These are phyloP conservation scores for Tuber melanosporum DNA, from an alignment of 495 filamentous ascomycete genomes.

Conservation along the genomic window DNA sequence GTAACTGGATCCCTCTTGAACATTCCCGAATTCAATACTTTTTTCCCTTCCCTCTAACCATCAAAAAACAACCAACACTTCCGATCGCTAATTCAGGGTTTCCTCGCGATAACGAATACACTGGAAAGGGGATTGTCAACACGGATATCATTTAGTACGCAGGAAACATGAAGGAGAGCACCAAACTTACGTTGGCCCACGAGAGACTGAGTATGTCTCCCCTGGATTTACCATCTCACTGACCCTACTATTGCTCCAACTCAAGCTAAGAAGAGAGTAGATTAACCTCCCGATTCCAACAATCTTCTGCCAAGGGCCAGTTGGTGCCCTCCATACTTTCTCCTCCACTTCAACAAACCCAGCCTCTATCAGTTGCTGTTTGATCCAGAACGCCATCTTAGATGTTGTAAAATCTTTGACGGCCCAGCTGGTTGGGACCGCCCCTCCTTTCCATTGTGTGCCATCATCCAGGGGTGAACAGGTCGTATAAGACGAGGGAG, in stretches of 20 bases:
- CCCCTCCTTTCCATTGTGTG: conserved; percentile 25
- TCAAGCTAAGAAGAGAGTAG: conserved; percentile 32
- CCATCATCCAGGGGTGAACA: conserved; percentile 20
- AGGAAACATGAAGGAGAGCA: neutral
- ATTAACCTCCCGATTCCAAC: conserved; percentile 36
- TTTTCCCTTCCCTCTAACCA: neutral
- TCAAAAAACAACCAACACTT: neutral
- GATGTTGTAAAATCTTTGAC: conserved; percentile 23
- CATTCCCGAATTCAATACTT: conserved; percentile 1
- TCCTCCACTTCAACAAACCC: conserved; percentile 42
- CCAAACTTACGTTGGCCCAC: conserved; percentile 28
- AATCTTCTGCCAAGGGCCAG: conserved; percentile 38
- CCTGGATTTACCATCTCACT: conserved; percentile 20
- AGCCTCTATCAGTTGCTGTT: conserved; percentile 36
- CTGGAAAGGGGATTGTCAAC: conserved; percentile 10
- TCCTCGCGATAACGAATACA: conserved; percentile 40
- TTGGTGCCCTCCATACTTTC: conserved; percentile 33
- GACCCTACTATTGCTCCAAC: conserved; percentile 31
- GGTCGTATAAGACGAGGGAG: conserved; percentile 28
- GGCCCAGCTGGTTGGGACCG: conserved; percentile 8
- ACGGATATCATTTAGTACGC: neutral
- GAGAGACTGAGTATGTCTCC: conserved; percentile 20
- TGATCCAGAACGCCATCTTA: conserved; percentile 40
- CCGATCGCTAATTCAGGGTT: conserved; percentile 22
- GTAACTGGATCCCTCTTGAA: neutral